Conservation (phyloP, 164 flowering plant species). For the Nymphaea colorata region DNA sequence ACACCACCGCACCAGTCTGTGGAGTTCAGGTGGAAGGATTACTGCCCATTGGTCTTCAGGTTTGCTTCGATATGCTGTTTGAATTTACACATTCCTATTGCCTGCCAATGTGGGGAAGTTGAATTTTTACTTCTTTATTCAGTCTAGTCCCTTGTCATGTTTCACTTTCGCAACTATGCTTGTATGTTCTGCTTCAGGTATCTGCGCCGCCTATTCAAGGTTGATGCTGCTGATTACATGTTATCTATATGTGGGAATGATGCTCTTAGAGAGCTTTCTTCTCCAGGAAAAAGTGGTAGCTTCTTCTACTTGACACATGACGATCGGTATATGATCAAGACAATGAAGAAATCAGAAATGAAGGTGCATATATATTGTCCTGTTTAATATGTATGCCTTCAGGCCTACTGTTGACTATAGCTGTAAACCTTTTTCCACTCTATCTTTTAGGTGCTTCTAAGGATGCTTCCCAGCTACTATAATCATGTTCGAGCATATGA, state of each 20-base stretch:
- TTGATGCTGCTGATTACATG: constrained; percentile 97
- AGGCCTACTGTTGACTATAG: background rate
- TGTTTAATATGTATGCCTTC: constrained; percentile 19
- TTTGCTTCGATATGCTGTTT: constrained; percentile 10
- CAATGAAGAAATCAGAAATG: constrained; percentile 78
- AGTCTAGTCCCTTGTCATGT: background rate
- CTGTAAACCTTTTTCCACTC: background rate
- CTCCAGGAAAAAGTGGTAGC: constrained; percentile 98
- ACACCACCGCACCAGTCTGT: constrained; percentile 82
- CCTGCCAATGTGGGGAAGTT: background rate
- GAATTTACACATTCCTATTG: background rate
- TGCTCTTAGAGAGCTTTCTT: constrained; percentile 89
- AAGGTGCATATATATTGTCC: constrained; percentile 12
- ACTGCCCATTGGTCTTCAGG: constrained; percentile 87
- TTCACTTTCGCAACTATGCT: background rate
- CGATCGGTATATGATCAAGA: constrained; percentile 82
- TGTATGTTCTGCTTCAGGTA: constrained; percentile 36
- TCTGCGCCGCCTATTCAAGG: constrained; percentile 77
- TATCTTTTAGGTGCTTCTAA: constrained; percentile 45
- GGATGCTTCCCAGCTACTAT: constrained; percentile 88
- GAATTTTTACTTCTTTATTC: background rate
- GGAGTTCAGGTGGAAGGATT: constrained; percentile 86
- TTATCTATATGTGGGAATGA: constrained; percentile 86
- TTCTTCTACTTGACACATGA: constrained; percentile 82
- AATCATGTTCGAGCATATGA: constrained; percentile 77